A percentile compares a stretch with the other conserved stretches of the same genome.
Conservation (phyloP, 1,284 basidiomycete genomes). For the Leucoagaricus sp. region DNA sequence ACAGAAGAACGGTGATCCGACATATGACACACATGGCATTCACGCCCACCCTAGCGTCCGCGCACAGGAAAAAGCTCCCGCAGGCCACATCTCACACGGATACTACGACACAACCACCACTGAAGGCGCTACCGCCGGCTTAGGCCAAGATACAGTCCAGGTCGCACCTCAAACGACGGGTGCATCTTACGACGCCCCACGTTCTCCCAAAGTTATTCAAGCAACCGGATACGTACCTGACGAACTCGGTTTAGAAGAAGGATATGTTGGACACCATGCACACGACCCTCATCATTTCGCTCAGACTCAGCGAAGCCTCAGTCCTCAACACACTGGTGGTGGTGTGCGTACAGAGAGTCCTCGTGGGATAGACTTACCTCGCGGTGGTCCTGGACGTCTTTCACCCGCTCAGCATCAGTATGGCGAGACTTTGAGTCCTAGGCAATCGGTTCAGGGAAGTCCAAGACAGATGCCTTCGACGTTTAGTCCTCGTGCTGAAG, state of each 20-base stretch:
- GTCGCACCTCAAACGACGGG: neutral
- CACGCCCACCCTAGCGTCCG: neutral
- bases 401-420: too few species aligned
- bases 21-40: neutral
- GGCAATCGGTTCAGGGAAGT: too few species aligned
- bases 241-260: neutral
- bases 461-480: too few species aligned
- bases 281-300: neutral
- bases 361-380: too few species aligned
- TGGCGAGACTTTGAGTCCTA: too few species aligned
- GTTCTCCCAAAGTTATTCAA: neutral
- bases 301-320: too few species aligned
- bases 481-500: conserved; percentile 1
- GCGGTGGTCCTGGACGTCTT: too few species aligned
- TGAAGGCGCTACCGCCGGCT: too few species aligned
- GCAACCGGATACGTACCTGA: conserved; percentile 6
- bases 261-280: neutral
- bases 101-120: neutral
- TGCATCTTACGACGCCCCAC: neutral
- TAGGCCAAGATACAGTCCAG: too few species aligned
- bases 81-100: neutral
- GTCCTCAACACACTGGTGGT: too few species aligned
- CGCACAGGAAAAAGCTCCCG: conserved; percentile 9
- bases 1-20: conserved; percentile 1
- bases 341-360: too few species aligned